Conservation (phyloP, 139 green algal genomes). For the Marvania coccoides region DNA sequence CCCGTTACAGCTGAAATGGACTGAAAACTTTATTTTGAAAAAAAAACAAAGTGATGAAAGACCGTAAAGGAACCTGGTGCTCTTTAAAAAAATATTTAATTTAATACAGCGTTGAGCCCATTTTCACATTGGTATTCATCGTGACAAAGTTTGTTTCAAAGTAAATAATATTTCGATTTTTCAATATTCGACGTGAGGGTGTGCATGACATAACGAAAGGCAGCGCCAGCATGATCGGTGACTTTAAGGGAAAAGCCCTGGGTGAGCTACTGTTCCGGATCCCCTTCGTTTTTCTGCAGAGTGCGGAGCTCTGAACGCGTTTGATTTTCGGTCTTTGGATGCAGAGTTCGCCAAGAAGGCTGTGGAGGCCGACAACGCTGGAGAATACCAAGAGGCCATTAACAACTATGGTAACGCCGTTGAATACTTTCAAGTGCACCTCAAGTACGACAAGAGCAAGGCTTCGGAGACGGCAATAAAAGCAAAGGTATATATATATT, state of each 20-base stretch:
- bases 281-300: background rate
- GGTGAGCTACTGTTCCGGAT: background rate
- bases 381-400: constrained; percentile 55
- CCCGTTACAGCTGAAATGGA: background rate
- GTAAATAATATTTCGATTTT: background rate
- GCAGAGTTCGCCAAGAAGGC: constrained; percentile 73
- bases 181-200: background rate
- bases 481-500: constrained; percentile 45
- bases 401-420: constrained; percentile 54
- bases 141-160: background rate
- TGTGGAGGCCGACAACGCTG: constrained; percentile 64
- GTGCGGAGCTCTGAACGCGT: constrained; percentile 15
- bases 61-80: too few species aligned
- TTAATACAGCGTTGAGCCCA: background rate
- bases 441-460: constrained; percentile 92
- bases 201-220: too few species aligned
- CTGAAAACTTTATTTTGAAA: background rate
- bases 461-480: constrained; percentile 52
- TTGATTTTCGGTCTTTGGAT: constrained; percentile 2
- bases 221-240: constrained; percentile 22
- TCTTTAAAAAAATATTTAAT: background rate
- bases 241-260: constrained; percentile 67
- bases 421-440: constrained; percentile 62
- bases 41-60: too few species aligned
- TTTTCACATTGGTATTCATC: background rate